Evolutionary conservation across 805 yeast species (phyloP).

Genomic region (Suhomyces emberorum): DNA sequence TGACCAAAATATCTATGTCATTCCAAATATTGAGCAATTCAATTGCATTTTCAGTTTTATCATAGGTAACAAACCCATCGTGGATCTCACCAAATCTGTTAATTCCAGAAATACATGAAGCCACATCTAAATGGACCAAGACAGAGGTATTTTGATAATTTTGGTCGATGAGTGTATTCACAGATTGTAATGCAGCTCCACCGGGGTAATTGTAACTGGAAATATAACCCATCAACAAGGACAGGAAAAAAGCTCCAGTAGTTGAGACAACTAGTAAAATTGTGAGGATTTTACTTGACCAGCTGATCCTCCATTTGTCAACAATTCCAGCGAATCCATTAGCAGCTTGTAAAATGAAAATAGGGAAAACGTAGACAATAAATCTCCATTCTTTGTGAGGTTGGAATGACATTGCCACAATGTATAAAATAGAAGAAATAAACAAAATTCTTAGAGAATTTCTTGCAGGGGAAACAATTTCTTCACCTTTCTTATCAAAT

Average conservation of each 20-base stretch:
- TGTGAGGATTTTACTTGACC: conserved; percentile 27
- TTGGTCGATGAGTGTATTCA: conserved; percentile 44
- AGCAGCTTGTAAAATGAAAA: conserved; percentile 62
- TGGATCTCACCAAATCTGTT: conserved; percentile 69
- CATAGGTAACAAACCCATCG: conserved; percentile 45
- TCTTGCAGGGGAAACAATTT: conserved; percentile 18
- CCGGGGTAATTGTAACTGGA: conserved; percentile 88
- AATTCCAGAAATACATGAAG: conserved; percentile 86
- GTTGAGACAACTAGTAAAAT: conserved; percentile 22
- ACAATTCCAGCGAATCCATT: conserved; percentile 46
- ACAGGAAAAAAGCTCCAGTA: conserved; percentile 30
- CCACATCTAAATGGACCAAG: conserved; percentile 70
- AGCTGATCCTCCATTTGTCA: conserved; percentile 14
- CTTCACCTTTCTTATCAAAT: conserved; percentile 1
- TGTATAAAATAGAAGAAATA: conserved; percentile 50
- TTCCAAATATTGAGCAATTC: conserved; percentile 32
- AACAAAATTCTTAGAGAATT: conserved; percentile 45
- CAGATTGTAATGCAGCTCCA: conserved; percentile 61
- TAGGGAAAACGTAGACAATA: conserved; percentile 71
- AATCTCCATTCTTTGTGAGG: conserved; percentile 97
- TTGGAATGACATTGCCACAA: conserved; percentile 68
- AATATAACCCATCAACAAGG: conserved; percentile 53
- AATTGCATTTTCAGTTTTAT: conserved; percentile 62
- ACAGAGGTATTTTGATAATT: conserved; percentile 18
- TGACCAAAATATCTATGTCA: conserved; percentile 27